Percentiles rank a stretch among this genome's conserved stretches.
Conservation (phyloP, 2,329 filamentous ascomycete species). For the Hypoxylon sp. region DNA sequence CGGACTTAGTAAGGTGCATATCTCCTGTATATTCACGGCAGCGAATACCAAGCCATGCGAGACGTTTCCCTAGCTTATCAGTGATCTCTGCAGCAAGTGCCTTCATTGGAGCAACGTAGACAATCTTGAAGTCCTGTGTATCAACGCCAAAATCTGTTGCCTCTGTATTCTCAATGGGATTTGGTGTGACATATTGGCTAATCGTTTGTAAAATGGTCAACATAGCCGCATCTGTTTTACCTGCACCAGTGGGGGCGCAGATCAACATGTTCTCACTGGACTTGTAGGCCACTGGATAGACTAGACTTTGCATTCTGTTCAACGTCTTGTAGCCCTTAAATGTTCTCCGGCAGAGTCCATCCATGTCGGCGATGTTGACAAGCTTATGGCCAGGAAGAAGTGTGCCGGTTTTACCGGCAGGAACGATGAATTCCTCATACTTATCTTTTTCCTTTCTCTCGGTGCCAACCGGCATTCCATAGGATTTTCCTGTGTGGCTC, state of each 20-base stretch:
- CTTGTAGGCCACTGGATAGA: conserved; percentile 94
- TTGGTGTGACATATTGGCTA: conserved; percentile 85
- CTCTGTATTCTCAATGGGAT: conserved; percentile 79
- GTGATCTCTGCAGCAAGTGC: conserved; percentile 96
- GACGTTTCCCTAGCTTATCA: conserved; percentile 89
- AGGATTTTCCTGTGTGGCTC: conserved; percentile 83
- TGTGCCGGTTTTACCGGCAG: conserved; percentile 83
- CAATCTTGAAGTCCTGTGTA: conserved; percentile 93
- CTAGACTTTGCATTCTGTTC: conserved; percentile 98
- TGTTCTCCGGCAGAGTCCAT: conserved; percentile 89
- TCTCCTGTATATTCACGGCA: conserved; percentile 96
- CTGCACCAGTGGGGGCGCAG: conserved; percentile 96
- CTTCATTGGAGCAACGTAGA: conserved; percentile 99
- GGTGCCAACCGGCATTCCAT: conserved; percentile 83
- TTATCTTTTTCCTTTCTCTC: conserved; percentile 78
- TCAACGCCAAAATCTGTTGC: conserved; percentile 86
- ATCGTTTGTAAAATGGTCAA: conserved; percentile 93
- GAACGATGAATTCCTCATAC: conserved; percentile 92
- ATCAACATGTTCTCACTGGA: conserved; percentile 99
- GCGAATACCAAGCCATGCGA: conserved; percentile 93
- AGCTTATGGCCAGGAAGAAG: conserved; percentile 81
- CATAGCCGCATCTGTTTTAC: conserved; percentile 99
- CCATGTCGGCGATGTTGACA: conserved; percentile 84
- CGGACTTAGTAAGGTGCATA: conserved; percentile 97
- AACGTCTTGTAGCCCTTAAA: conserved; percentile 94